These are phyloP conservation scores for Fomitopsis schrenkii DNA, from an alignment of 1,284 basidiomycete species.

Conservation along the genomic window DNA sequence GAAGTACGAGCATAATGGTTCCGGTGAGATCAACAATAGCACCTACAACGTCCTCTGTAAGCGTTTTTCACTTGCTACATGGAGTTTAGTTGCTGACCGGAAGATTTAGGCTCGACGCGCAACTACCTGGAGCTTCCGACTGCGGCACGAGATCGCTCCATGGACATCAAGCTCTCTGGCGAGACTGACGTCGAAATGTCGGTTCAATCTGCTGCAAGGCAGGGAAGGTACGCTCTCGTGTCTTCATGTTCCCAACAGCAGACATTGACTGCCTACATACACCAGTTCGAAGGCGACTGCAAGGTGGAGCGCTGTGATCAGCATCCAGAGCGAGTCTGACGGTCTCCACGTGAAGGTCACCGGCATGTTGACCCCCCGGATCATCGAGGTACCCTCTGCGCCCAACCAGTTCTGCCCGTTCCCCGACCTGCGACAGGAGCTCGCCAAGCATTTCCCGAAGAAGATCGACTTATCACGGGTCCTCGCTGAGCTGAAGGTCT, in stretches of 20 bases:
- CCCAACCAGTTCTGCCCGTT: neutral
- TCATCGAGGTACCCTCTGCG: constrained; percentile 8
- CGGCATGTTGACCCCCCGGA: constrained; percentile 13
- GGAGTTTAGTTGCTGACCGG: neutral
- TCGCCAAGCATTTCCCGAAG: constrained; percentile 18
- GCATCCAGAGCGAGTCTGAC: constrained; percentile 13
- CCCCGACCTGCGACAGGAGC: constrained; percentile 16
- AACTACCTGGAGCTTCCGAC: constrained; percentile 28
- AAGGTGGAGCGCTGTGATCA: constrained; percentile 19
- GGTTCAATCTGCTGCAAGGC: constrained; percentile 12
- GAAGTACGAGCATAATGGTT: constrained; percentile 25
- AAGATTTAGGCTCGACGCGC: constrained; percentile 23
- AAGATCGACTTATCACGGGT: constrained; percentile 21
- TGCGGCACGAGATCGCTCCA: constrained; percentile 18
- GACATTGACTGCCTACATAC: neutral
- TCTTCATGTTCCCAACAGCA: neutral
- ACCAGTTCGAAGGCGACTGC: constrained; percentile 19
- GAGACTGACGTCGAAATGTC: constrained; percentile 22
- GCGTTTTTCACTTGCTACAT: neutral
- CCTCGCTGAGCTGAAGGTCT: constrained; percentile 22
- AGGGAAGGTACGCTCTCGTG: constrained; percentile 17
- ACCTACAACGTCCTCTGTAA: constrained; percentile 23
- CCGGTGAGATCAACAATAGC: constrained; percentile 18
- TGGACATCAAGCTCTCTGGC: constrained; percentile 27
- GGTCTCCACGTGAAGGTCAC: constrained; percentile 16